These are phyloP conservation scores for Blastocystis sp. DNA, from an alignment of 352 stramenopile genomes.

Conservation along the genomic window DNA sequence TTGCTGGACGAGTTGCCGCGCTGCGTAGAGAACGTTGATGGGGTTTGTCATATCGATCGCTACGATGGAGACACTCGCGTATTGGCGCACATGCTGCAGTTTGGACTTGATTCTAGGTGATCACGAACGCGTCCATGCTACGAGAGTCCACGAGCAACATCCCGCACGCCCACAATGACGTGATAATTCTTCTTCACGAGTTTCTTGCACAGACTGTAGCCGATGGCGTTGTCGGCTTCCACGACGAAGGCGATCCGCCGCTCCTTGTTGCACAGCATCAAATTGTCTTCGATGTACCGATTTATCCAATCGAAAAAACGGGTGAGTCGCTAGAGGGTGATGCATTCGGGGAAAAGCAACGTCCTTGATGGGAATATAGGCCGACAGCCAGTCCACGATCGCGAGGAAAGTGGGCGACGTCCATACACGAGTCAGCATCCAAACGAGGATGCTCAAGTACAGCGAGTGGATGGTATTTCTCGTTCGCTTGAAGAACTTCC, in stretches of 20 bases:
- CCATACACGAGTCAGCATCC: slow-evolving; percentile 41
- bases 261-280: slow-evolving; percentile 29
- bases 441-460: slow-evolving; percentile 41
- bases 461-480: neutral
- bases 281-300: slow-evolving; percentile 46
- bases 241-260: slow-evolving; percentile 30
- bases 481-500: slow-evolving; percentile 46
- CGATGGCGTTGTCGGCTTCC: slow-evolving; percentile 52
- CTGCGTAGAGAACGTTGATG: slow-evolving; percentile 19
- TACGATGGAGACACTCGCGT: slow-evolving; percentile 39
- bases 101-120: slow-evolving; percentile 21
- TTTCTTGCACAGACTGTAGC: slow-evolving; percentile 53
- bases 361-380: neutral
- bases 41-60: slow-evolving; percentile 55
- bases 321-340: neutral
- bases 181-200: slow-evolving; percentile 58
- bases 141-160: neutral
- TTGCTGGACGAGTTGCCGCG: slow-evolving; percentile 1
- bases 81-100: slow-evolving; percentile 3
- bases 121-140: neutral
- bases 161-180: slow-evolving; percentile 34
- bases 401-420: neutral
- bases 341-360: neutral
- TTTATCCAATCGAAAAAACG: slow-evolving; percentile 35
- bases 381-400: neutral